Evolutionary conservation across 306 rosid genomes (phyloP).

Genomic region (Chamaecrista fasciculata): DNA sequence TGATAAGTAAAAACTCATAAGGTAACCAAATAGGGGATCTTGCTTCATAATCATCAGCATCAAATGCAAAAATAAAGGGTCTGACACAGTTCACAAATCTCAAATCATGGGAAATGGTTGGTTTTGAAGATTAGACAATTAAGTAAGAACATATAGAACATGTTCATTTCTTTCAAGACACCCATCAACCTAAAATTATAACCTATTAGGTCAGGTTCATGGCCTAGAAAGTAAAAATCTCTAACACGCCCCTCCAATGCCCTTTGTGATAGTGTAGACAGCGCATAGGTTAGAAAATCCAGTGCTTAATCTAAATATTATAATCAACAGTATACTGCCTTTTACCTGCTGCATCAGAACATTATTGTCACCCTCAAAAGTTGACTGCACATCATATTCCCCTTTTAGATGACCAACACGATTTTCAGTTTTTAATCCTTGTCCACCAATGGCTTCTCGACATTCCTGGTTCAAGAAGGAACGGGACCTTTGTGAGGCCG

Average conservation of each 20-base stretch:
- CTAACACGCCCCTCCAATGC: not conserved
- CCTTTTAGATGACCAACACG: constrained; percentile 70
- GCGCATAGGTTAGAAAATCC: not conserved
- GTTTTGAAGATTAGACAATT: not conserved
- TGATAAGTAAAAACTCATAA: not conserved
- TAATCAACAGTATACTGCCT: not conserved
- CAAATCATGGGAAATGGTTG: constrained; percentile 6
- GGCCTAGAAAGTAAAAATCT: not conserved
- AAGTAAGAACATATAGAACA: constrained; percentile 1
- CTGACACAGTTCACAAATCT: constrained; percentile 6
- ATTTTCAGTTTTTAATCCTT: constrained; percentile 85
- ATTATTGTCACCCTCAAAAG: constrained; percentile 99
- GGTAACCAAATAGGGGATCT: not conserved
- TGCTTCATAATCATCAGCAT: not conserved
- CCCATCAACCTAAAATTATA: not conserved
- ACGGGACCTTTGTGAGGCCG: constrained; percentile 18
- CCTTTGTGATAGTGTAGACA: not conserved
- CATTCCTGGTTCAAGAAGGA: constrained; percentile 64
- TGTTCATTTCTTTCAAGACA: constrained; percentile 8
- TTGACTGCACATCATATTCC: constrained; percentile 90
- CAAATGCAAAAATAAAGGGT: not conserved
- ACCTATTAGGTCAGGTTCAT: not conserved
- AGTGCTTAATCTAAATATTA: constrained; percentile 1
- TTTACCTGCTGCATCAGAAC: constrained; percentile 96
- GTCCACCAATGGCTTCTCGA: constrained; percentile 97